Base-by-base conservation (phyloP, 2,329 filamentous ascomycete genomes). In the Fusarium sp. region DNA sequence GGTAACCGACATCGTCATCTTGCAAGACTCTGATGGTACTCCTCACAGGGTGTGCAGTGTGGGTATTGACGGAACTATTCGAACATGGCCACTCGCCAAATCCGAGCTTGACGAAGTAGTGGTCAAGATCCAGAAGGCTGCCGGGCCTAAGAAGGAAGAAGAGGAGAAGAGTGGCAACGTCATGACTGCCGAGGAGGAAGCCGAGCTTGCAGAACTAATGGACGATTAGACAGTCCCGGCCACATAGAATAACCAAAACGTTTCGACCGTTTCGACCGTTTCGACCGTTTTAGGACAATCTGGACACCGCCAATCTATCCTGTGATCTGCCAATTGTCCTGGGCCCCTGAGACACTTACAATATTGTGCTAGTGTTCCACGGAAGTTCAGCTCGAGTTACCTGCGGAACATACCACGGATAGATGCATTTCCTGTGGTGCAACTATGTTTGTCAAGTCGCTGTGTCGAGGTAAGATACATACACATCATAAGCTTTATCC, bases 201-300 rank as follows among this genome's bases (percentile, higher is more conserved):
- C 92, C 6, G 96, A 98, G 79, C 83, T 99, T 69, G 94, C 93
- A 15, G 96, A 94, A 69, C 81, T 99, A 77, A 92, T 99, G 92
- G 93, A 90, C 66, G 90, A 92, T 67, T 85, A 78, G 69, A 58
- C 36, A 20, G 26, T 31, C 15, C 10, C 53, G 20, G 33, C 7
- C 40, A 56, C 36, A 54, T 54, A 38, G 31, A 31, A 53, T 31
- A 45, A 33, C 15, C 38, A 54, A 52, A 12, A 38, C 16, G 38
- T 33, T 26, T 13, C 12, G 28, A 20, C 23, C 34, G 16, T n/a
- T 42, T 33, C 20, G n/a, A n/a, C n/a, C 16, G 38, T 33, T 26
- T 13, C 12, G 28, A 20, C 23, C 34, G 16, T n/a, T 42, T 33
- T n/a, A 26, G 34, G 40, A 45, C 44, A 47, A 13, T 36, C 38